Evolutionary conservation across 805 yeast species (phyloP), one percentile per base, ranked within the genome.

Genomic region (Schwanniomyces polymorphus): DNA sequence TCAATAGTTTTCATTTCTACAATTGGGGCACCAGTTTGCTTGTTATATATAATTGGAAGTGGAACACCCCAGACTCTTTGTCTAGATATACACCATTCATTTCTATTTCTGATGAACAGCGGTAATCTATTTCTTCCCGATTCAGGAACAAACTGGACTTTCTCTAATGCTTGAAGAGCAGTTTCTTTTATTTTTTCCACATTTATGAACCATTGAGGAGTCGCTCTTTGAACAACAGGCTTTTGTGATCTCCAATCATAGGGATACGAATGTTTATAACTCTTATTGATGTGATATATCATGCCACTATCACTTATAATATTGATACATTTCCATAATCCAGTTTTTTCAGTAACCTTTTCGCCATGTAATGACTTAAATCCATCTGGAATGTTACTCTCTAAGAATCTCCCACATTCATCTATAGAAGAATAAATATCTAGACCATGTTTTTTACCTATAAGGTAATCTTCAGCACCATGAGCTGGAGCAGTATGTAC

Each of bases 31-130:
- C 81, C 86, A 1, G 88, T 80, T 40, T 79, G 71, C 23, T 64
- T 63, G 43, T 60, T 38, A 65, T 85, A 88, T 7, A 94, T 67
- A 0, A 88, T 94, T 1, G 99, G 98, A 34, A 94, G 87, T 1
- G 99, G 99, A 28, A 94, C 97, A 40, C 99, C 99, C 99, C 99
- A 94, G 16, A 81, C 76, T 54, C 99, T 81, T 64, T 94, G 99
- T 57, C 99, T 76, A 1, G 98, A 91, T 27, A 94, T 91, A 68
- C 99, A 94, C 99, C 99, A 94, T 61, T 94, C 99, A 52, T 83
- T 82, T 67, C 99, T 80, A 42, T 85, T 82, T 17, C 71, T 74
- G 26, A 91, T 78, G 60, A 92, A 94, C 11, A 95, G 80, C 2
- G 74, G 57, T 28, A 94, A 75, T 51, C 98, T 76, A 43, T 80